Base-by-base conservation (phyloP, 768 basidiomycete species). In the Trametes gibbosa region DNA sequence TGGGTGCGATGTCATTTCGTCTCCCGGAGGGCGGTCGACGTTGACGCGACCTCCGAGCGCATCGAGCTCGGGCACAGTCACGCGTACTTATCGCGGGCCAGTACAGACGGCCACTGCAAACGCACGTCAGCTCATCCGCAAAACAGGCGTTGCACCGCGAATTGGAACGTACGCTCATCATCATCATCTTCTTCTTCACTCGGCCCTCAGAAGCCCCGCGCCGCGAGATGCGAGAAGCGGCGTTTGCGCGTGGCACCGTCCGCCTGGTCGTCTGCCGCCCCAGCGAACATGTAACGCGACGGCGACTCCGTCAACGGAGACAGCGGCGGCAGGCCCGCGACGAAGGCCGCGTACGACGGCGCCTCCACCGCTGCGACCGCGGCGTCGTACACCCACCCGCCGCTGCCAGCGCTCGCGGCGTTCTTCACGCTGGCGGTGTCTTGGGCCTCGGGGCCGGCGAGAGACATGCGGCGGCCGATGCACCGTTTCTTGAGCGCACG, bases 401-500 rank as follows among this genome's bases (percentile, higher is more conserved):
- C 29, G 29, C 29, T n/a, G n/a, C n/a, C n/a, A n/a, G 60, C 50
- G 6, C 21, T 37, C 6, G 43, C 43, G 25, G 25, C 56, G 34
- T 21, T 12, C 25, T 35, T 40, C 12, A 19, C 37, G 35, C 4
- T 24, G 14, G 6, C 42, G 40, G 12, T n/a, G 29, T 32, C 29
- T 10, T 32, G 29, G 10, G 14, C 32, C 5, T 55, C 46, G 39
- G 56, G 21, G 25, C 51, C 59, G 49, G 55, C 48, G 16, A 62
- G 46, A 1, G 61, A 57, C 24, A 57, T 23, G 46, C 51, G 52
- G 46, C 61, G 19, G 3, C 61, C 61, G 23, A 55, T 17, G 55
- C 56, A 53, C 23, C 61, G 35, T 37, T 62, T 62, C 61, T 62
- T 62, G 39, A 57, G 29, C 35, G 37, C 61, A 4, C 55, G 45